A percentile compares a stretch with the other conserved stretches of the same genome.
Evolutionary conservation across 2,329 filamentous ascomycete species (phyloP).

Genomic region (Xylaria sp.): DNA sequence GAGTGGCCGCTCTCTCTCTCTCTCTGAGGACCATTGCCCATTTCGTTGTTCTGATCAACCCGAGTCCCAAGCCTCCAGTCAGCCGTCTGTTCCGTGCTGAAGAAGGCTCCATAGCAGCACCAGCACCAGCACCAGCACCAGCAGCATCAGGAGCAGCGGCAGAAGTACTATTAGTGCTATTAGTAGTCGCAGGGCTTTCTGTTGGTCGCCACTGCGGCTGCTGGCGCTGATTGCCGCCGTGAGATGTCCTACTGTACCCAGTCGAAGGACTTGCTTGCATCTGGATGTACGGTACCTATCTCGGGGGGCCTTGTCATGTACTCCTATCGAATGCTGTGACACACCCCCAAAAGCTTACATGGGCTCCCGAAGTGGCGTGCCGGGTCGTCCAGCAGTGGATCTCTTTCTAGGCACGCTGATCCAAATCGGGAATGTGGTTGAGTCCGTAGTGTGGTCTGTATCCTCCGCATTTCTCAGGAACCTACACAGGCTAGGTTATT

Average conservation of each 20-base stretch:
- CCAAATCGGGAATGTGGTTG: slow-evolving; percentile 39
- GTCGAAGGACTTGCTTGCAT: slow-evolving; percentile 5
- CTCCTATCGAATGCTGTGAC: slow-evolving; percentile 30
- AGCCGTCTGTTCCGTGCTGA: slow-evolving; percentile 7
- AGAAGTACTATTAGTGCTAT: no score
- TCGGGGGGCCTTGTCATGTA: slow-evolving; percentile 6
- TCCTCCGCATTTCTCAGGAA: slow-evolving; percentile 31
- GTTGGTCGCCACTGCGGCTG: slow-evolving; percentile 26
- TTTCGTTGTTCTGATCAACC: slow-evolving; percentile 30
- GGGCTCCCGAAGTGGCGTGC: slow-evolving; percentile 33
- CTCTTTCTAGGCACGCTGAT: slow-evolving; percentile 35
- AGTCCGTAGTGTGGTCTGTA: slow-evolving; percentile 27
- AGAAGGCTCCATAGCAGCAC: slow-evolving; percentile 11
- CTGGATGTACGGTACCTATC: background rate
- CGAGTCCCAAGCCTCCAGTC: slow-evolving; percentile 35
- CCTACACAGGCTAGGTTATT: slow-evolving; percentile 2
- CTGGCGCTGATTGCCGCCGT: slow-evolving; percentile 28
- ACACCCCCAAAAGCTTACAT: slow-evolving; percentile 34
- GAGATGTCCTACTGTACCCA: slow-evolving; percentile 16
- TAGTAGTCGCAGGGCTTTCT: slow-evolving; percentile 10
- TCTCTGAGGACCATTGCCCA: slow-evolving; percentile 31
- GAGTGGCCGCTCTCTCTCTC: slow-evolving; percentile 27
- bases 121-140: no score
- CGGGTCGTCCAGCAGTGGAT: slow-evolving; percentile 32
- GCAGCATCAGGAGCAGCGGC: no score